Evolutionary conservation across 1,139 yeast genomes (phyloP), one percentile per base, ranked within the genome.

Genomic region (Eremothecium gossypii): DNA sequence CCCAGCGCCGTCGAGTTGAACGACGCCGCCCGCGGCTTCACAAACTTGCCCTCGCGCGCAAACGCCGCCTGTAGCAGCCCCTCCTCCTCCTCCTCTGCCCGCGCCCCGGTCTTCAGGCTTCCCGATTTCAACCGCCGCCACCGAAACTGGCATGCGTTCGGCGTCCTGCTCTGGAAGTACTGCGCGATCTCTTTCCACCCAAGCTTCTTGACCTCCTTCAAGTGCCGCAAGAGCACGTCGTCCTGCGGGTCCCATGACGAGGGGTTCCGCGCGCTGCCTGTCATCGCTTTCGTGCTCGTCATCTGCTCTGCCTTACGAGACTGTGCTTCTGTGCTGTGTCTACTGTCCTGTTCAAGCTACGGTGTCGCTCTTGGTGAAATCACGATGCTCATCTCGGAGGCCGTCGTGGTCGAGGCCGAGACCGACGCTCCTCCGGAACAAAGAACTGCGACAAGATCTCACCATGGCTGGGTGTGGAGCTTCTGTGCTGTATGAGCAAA

Each of bases 161-260:
- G 83, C 1, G 87, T 81, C 61, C 89, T 66, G 58, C 77, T 76
- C 41, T 68, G 69, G 60, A 80, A 81, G 54, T 79, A 76, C 42
- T 76, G 69, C 8, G 86, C 79, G 41, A 81, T 80, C 50, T 80
- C 86, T 60, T 80, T 79, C 89, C 89, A 80, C 0, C 87, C 87
- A 48, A 80, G 65, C 55, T 79, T 79, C 56, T 77, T 82, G 44
- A 73, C 74, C 59, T 81, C 89, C 57, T 81, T 80, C 53, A 81
- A 66, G 58, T 79, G 83, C 68, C 83, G 73, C 45, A 81, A 65
- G 37, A 79, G 65, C 33, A 76, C 64, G 54, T 81, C 89, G 58
- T 80, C 87, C 53, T 77, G 79, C 2, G 84, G 79, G 51, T 79
- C 83, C 89, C 89, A 80, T 0, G 86, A 77, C 1, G 83, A 76